Evolutionary conservation across 2,329 filamentous ascomycete species (phyloP), one percentile per base, ranked within the genome.

Genomic region (Rhynchosporium agropyri): DNA sequence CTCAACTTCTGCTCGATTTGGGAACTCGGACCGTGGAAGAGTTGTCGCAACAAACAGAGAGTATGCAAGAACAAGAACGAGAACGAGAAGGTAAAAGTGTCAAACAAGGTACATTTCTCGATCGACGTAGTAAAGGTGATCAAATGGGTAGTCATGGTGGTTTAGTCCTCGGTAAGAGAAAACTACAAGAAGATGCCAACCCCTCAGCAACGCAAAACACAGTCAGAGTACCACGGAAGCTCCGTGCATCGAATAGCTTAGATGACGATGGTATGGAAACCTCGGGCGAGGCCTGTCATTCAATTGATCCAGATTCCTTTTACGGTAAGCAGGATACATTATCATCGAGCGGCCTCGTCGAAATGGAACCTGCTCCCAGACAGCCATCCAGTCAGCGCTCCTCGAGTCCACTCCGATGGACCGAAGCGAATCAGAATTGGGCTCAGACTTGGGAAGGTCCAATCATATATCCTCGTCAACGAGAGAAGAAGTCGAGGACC

Each of bases 371-470:
- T 46, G 20, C 45, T 46, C 15, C 26, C 15, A 43, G 42, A 43
- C 42, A 43, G 42, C 42, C 42, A 43, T 43, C 42, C 42, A 43
- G 42, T 43, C 42, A 43, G 42, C 45, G 45, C 13, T 46, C 45
- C 45, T 46, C 45, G 26, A 46, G 45, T 46, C 45, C 45, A 46
- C 45, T 46, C 15, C 45, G 45, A 20, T 46, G 45, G 45, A 46
- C 45, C 26, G 45, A 46, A 46, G 20, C 15, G 26, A 46, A 46
- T n/a, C 45, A 46, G 45, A 46, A 46, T 46, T 46, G 45, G 45
- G 45, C 45, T 20, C 7, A 46, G 45, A 8, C 45, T 46, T 46
- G 45, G 45, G 28, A 46, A 46, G 45, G 45, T 46, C 45, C 45
- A 26, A 26, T 46, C 45, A 20, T 46, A 3, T 46, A 46, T 46